Evolutionary conservation across 2,329 filamentous ascomycete genomes (phyloP).

Genomic region (Camillea tinctor): DNA sequence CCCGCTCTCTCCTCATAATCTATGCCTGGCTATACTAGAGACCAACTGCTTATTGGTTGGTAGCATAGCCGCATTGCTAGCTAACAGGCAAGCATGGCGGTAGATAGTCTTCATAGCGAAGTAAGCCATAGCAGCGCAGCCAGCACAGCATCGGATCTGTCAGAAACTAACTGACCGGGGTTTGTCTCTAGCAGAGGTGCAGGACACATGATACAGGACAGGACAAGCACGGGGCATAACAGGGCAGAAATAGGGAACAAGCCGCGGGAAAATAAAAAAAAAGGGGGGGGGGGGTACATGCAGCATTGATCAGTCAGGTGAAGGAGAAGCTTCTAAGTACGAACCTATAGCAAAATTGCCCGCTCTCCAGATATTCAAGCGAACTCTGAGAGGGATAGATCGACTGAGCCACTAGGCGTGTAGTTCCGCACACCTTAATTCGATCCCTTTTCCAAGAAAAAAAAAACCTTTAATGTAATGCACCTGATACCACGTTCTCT

Average conservation of each 20-base stretch:
- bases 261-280: slow-evolving; percentile 3
- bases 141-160: slow-evolving; percentile 22
- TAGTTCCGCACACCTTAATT: neutral
- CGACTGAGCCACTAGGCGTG: neutral
- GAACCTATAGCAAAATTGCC: slow-evolving; percentile 24
- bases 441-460: slow-evolving; percentile 4
- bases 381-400: neutral
- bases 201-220: slow-evolving; percentile 18
- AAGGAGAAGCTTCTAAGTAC: slow-evolving; percentile 22
- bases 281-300: slow-evolving; percentile 22
- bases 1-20: neutral
- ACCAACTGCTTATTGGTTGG: slow-evolving; percentile 5
- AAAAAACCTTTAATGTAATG: slow-evolving; percentile 4
- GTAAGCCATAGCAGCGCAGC: slow-evolving; percentile 11
- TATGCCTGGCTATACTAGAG: neutral
- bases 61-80: slow-evolving; percentile 15
- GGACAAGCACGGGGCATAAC: slow-evolving; percentile 6
- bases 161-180: slow-evolving; percentile 22
- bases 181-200: slow-evolving; percentile 25
- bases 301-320: slow-evolving; percentile 29
- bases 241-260: slow-evolving; percentile 8
- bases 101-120: slow-evolving; percentile 10
- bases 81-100: slow-evolving; percentile 8
- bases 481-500: slow-evolving; percentile 10
- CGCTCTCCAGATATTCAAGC: neutral